Evolutionary conservation across 2,329 filamentous ascomycete genomes (phyloP), one percentile per base, ranked within the genome.

Genomic region (Monilinia aucupariae): DNA sequence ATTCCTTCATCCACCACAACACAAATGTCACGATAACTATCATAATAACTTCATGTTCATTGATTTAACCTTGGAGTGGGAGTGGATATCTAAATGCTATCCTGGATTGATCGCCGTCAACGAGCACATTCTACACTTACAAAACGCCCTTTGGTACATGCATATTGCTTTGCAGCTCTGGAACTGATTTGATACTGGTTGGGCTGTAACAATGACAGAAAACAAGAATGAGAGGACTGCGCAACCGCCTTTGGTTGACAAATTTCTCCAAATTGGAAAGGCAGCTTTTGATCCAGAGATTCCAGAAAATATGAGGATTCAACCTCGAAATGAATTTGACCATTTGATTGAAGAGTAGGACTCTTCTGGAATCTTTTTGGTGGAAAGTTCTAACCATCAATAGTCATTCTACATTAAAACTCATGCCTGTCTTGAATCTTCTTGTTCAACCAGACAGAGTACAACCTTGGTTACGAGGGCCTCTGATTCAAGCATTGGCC

Each of bases 381-480:
- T 39, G 39, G 20, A 15, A 43, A 32, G n/a, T 50, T 43, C 65
- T 71, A 61, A 72, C 17, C 6, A 9, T 10, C 15, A n/a, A 48
- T 22, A 77, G 74, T 8, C 77, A 74, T 7, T 78, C 78, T 20
- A 80, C 81, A 39, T 82, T 82, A 69, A 79, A 77, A 34, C 78
- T 90, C 10, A 75, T 90, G 27, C 83, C 82, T 10, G 79, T 83
- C 5, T 74, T 91, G 50, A 89, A 86, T 64, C 78, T 82, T 22
- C 77, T 89, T 25, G 82, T 89, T 41, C 85, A 88, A 65, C 85
- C 87, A 13, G 80, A 80, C 62, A 74, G 79, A 30, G 79, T 82
- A 20, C 84, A 85, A 13, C 68, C 74, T 72, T 88, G 85, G 84
- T 77, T 90, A n/a, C 82, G 81, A 50, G 68, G 78, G 22, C 79